Evolutionary conservation across 768 basidiomycete genomes (phyloP).

Genomic region (Tricholoma terreum): DNA sequence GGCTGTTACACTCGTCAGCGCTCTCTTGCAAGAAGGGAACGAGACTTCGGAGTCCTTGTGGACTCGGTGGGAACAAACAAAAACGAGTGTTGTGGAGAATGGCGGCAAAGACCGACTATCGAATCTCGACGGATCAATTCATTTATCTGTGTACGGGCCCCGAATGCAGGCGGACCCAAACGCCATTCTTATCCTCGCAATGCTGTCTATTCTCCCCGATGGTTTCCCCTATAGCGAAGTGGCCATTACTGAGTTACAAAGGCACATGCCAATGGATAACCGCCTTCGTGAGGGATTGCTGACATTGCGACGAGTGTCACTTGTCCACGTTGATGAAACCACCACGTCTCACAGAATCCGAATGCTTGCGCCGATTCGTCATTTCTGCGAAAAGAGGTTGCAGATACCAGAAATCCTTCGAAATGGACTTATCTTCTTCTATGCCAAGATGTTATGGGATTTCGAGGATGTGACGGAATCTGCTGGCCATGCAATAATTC

Average conservation of each 20-base stretch:
- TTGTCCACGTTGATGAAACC: not conserved
- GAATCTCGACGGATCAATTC: conserved; percentile 20
- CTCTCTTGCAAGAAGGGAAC: conserved; percentile 17
- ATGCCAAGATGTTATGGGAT: not conserved
- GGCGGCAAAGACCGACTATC: conserved; percentile 17
- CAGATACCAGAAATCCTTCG: not conserved
- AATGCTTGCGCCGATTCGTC: not conserved
- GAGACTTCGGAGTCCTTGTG: conserved; percentile 17
- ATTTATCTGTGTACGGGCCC: conserved; percentile 13
- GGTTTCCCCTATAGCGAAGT: not conserved
- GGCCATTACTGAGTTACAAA: not conserved
- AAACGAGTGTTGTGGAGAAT: conserved; percentile 16
- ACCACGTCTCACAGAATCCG: not conserved
- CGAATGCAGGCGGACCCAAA: conserved; percentile 13
- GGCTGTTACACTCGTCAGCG: conserved; percentile 11
- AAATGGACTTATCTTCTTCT: not conserved
- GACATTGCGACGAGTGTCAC: not conserved
- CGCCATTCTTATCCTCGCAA: conserved; percentile 16
- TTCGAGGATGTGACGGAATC: not conserved
- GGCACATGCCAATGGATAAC: not conserved
- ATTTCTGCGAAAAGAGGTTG: not conserved
- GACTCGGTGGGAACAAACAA: conserved; percentile 15
- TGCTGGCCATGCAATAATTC: not conserved
- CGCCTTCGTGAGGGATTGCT: not conserved
- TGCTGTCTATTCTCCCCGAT: conserved; percentile 20